These are phyloP conservation scores for Aspergillus neotritici DNA, from an alignment of 2,329 filamentous ascomycete species.

Conservation along the genomic window DNA sequence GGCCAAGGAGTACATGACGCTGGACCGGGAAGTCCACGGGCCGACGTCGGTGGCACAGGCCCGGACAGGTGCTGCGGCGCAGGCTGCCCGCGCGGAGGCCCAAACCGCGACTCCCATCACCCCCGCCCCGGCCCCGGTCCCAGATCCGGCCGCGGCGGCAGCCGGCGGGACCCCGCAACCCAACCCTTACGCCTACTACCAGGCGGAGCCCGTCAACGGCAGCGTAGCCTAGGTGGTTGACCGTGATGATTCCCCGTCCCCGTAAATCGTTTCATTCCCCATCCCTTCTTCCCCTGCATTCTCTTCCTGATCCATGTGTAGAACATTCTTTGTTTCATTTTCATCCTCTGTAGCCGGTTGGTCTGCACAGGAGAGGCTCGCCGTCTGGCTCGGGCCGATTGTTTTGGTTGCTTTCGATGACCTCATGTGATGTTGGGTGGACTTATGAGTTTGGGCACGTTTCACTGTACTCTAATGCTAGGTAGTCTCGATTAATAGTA, in stretches of 20 bases:
- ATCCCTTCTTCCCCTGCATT: no score
- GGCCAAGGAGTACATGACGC: conserved; percentile 75
- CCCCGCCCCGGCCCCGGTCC: neutral
- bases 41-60: conserved; percentile 36
- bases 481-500: conserved; percentile 7
- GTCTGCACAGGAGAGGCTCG: no score
- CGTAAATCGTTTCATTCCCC: no score
- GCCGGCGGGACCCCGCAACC: conserved; percentile 15
- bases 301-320: conserved; percentile 4
- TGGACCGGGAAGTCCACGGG: conserved; percentile 85
- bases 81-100: neutral
- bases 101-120: neutral
- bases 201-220: conserved; percentile 27
- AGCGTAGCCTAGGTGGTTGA: conserved; percentile 10
- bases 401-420: conserved; percentile 12
- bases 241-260: no score
- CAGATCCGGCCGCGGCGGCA: conserved; percentile 3
- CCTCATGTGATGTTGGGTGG: conserved; percentile 19
- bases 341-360: conserved; percentile 2
- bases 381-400: no score
- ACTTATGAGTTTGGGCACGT: conserved; percentile 20
- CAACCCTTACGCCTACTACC: conserved; percentile 28
- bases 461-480: conserved; percentile 28
- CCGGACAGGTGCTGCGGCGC: conserved; percentile 23
- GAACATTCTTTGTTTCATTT: conserved; percentile 7